Conservation (phyloP, 1,284 basidiomycete species). For the Papiliotrema flavescens region DNA sequence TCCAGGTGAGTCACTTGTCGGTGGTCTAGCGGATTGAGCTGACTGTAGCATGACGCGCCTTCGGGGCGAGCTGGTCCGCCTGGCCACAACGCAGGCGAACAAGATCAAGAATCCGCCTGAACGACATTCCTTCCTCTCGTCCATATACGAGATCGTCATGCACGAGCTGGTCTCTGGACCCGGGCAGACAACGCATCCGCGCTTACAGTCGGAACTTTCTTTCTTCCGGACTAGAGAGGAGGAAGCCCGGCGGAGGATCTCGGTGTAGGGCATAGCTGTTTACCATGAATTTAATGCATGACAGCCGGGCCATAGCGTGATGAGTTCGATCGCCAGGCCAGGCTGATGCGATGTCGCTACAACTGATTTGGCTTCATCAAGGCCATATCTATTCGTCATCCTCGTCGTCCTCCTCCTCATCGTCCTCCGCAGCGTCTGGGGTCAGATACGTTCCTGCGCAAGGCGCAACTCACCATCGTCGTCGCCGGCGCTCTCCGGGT, state of each 20-base stretch:
- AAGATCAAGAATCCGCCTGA: constrained; percentile 58
- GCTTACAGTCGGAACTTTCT: constrained; percentile 58
- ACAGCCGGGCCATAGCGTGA: neutral
- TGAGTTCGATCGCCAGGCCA: neutral
- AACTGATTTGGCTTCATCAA: too few relatives aligned
- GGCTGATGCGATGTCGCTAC: too few relatives aligned
- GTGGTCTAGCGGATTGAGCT: neutral
- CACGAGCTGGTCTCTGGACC: constrained; percentile 63
- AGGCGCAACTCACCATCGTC: constrained; percentile 12
- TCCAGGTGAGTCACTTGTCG: constrained; percentile 61
- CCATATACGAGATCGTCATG: constrained; percentile 70
- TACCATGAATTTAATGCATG: neutral
- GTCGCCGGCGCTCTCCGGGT: constrained; percentile 21
- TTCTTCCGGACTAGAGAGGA: constrained; percentile 62
- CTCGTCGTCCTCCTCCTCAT: constrained; percentile 21
- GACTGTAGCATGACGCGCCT: constrained; percentile 71
- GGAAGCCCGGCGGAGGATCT: constrained; percentile 54
- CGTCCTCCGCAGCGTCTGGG: constrained; percentile 6
- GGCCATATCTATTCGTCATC: constrained; percentile 26
- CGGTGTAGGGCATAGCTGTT: constrained; percentile 8
- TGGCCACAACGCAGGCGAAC: constrained; percentile 68
- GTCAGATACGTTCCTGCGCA: neutral
- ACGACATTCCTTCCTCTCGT: constrained; percentile 65
- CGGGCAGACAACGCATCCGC: constrained; percentile 55
- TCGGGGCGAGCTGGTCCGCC: constrained; percentile 73